These are phyloP conservation scores for Cicer judaicum DNA, from an alignment of 306 rosid species.

Conservation along the genomic window DNA sequence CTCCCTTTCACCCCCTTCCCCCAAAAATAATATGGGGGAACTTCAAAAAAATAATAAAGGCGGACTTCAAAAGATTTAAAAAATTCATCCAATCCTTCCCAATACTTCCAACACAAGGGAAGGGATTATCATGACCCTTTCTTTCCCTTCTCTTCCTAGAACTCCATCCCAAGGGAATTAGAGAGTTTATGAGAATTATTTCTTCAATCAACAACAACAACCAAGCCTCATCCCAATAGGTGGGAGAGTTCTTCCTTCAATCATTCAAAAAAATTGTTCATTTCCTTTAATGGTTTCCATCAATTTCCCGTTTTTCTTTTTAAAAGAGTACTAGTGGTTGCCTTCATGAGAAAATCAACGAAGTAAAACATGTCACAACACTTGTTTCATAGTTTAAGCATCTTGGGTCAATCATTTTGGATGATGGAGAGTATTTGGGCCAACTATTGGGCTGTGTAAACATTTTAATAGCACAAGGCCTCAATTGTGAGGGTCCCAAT, in stretches of 20 bases:
- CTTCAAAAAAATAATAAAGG: too few species aligned
- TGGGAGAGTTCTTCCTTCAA: background rate
- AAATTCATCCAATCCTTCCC: too few species aligned
- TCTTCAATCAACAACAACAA: background rate
- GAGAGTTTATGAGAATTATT: background rate
- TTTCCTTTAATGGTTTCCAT: background rate
- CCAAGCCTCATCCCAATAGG: too few species aligned
- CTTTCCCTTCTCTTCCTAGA: too few species aligned
- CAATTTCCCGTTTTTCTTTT: background rate
- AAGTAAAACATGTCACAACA: background rate
- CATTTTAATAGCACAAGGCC: too few species aligned
- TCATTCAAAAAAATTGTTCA: background rate
- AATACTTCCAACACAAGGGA: too few species aligned
- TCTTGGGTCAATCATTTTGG: background rate
- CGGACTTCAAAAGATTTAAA: too few species aligned
- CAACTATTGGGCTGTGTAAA: too few species aligned
- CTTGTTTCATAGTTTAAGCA: background rate
- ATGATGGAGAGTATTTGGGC: background rate
- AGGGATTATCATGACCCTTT: too few species aligned
- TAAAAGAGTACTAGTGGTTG: background rate
- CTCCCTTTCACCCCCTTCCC: background rate
- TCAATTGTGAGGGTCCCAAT: too few species aligned
- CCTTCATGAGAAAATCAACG: constrained; percentile 18
- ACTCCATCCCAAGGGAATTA: background rate
- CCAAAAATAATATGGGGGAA: too few species aligned